phyloP scores from a whole-genome alignment of 139 green algal genomes.

The Closterium sp. region DNA sequence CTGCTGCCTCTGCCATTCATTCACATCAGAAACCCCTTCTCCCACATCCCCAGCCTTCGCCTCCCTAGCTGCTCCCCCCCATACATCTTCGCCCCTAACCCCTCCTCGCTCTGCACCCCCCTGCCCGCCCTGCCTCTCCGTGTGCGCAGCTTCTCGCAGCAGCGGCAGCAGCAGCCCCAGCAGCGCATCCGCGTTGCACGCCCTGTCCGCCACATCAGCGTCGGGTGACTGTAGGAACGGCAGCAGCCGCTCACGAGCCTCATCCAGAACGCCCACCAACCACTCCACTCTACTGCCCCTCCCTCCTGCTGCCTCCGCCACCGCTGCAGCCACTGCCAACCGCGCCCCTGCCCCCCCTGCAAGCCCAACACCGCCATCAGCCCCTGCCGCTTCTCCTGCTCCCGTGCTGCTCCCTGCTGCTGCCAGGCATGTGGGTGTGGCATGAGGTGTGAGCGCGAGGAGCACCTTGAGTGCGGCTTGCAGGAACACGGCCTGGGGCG shows the following conservation, averaged over 20 bases:
- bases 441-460: background rate
- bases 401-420: background rate
- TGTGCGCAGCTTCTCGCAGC: background rate
- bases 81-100: background rate
- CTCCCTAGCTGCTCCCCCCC: background rate
- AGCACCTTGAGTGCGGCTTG: constrained; percentile 47
- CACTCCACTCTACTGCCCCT: background rate
- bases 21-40: background rate
- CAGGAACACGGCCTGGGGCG: constrained; percentile 46
- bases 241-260: background rate
- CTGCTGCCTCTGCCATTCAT: background rate
- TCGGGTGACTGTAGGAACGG: background rate
- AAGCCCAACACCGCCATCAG: background rate
- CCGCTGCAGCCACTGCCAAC: background rate
- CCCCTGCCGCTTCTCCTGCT: background rate
- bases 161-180: background rate
- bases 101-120: background rate
- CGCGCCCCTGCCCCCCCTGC: background rate
- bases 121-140: background rate
- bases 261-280: background rate
- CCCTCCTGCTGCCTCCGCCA: background rate
- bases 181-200: background rate
- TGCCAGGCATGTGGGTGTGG: background rate
- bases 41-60: background rate
- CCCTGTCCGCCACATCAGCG: background rate